phyloP scores from a whole-genome alignment of 345 rosid species.

The Bretschneidera sinensis region DNA sequence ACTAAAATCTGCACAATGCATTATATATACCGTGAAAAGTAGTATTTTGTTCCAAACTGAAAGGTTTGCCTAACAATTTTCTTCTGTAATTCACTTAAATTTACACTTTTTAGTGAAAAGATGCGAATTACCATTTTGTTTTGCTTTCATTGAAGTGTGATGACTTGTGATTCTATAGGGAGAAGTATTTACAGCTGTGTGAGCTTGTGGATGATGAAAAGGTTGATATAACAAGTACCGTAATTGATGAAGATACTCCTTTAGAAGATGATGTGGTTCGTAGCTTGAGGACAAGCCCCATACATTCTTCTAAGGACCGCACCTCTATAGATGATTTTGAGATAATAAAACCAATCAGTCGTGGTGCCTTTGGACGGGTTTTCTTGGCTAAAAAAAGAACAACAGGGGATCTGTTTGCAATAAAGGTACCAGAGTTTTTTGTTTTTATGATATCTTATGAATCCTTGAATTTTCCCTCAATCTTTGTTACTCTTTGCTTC shows the following conservation, averaged over 20 bases:
- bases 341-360: conserved; percentile 98
- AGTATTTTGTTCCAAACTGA: background rate
- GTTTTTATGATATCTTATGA: conserved; percentile 4
- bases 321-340: conserved; percentile 97
- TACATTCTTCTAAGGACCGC: conserved; percentile 82
- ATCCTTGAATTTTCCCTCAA: conserved; percentile 9
- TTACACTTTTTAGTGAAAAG: conserved; percentile 8
- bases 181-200: conserved; percentile 93
- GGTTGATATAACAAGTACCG: conserved; percentile 75
- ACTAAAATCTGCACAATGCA: background rate
- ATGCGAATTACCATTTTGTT: conserved; percentile 9
- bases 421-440: conserved; percentile 54
- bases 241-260: conserved; percentile 94
- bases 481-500: background rate
- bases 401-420: conserved; percentile 97
- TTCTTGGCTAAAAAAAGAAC: conserved; percentile 96
- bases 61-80: conserved; percentile 4
- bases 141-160: conserved; percentile 8
- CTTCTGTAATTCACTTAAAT: background rate
- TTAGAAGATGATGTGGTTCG: conserved; percentile 95
- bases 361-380: conserved; percentile 99
- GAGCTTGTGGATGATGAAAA: conserved; percentile 89
- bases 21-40: background rate
- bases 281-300: conserved; percentile 94
- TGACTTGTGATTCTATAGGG: conserved; percentile 49